Base-by-base conservation (phyloP, 257 asterid species). In the Ocimum tenuiflorum region DNA sequence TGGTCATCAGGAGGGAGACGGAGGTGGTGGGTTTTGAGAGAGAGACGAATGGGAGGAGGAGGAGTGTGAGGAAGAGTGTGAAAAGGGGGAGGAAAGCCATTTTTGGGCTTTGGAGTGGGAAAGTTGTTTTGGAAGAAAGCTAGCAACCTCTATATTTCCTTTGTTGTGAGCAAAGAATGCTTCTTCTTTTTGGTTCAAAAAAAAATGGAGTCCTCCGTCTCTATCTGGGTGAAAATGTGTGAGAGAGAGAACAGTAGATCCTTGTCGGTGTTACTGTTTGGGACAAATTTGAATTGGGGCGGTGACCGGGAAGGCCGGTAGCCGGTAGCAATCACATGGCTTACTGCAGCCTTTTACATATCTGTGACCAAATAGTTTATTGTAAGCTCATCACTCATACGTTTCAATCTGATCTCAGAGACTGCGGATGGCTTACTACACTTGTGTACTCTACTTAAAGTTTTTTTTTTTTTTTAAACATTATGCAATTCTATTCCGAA, bases 1-100 rank as follows among this genome's bases (percentile, higher is more conserved):
- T 83, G 49, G 80, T 42, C 78, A 90, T 77, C 29, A 94, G 86
- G 23, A 82, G 82, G 27, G 95, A 83, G 18, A 84, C 8, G 19
- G 86, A 17, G 8, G 80, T 55, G 49, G 70, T 18, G 47, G 70
- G 70, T 41, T 63, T 73, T 38, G 79, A 65, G 48, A 54, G 69
- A 47, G 49, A 65, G 69, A 15, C 72, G 72, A 50, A 11, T 66
- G 77, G 24, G 20, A 76, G 41, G 15, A 78, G 46, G 18, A 78
- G 46, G 0, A 81, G 60, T 2, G 68, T 22, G 70, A 76, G 18
- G 77, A 68, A 64, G 79, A 78, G 3, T 45, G 66, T 43, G 76
- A 59, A 55, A 63, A 75, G 29, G 17, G 74, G 55, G 63, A 60
- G 7, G 73, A 54, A 60, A 45, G 73, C 81, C 95, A 86, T 87